Evolutionary conservation across 352 stramenopile species (phyloP).

Genomic region (Pythium oligandrum): DNA sequence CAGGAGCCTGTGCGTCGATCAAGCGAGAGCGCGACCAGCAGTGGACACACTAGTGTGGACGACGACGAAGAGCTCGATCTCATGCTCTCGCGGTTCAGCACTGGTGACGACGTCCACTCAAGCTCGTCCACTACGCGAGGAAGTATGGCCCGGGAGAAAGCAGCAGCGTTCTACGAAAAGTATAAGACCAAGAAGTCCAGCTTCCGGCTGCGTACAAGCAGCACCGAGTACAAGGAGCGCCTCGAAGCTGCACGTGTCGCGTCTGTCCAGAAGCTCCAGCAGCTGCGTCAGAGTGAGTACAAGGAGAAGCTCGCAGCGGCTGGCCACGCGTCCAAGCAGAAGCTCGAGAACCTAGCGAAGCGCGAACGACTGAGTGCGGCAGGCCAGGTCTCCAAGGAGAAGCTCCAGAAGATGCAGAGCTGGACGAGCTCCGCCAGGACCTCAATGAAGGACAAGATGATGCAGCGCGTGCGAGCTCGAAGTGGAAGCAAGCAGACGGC

Average conservation of each 20-base stretch:
- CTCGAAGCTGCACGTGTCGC: background rate
- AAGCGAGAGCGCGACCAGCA: constrained; percentile 11
- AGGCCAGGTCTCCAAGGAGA: constrained; percentile 18
- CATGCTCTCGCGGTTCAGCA: background rate
- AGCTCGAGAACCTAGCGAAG: constrained; percentile 8
- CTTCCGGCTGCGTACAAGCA: constrained; percentile 12
- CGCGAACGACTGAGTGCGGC: constrained; percentile 12
- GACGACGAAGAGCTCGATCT: constrained; percentile 4
- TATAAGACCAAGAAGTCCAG: constrained; percentile 10
- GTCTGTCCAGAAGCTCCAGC: background rate
- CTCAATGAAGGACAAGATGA: constrained; percentile 18
- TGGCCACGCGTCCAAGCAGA: constrained; percentile 10
- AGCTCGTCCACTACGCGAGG: constrained; percentile 1
- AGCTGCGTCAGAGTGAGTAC: background rate
- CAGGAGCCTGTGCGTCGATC: too few relatives aligned
- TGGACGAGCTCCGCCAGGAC: constrained; percentile 9
- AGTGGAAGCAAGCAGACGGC: background rate
- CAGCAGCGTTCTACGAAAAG: constrained; percentile 13
- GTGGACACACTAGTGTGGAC: constrained; percentile 17
- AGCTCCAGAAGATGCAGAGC: constrained; percentile 6
- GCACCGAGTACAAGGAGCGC: constrained; percentile 18
- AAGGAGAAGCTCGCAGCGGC: constrained; percentile 5
- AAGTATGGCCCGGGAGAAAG: constrained; percentile 9
- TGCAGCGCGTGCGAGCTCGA: constrained; percentile 13
- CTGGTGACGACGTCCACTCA: background rate